Evolutionary conservation across 371 early-diverging fungal species (phyloP), one percentile per base, ranked within the genome.

Genomic region (Mucor plumbeus): DNA sequence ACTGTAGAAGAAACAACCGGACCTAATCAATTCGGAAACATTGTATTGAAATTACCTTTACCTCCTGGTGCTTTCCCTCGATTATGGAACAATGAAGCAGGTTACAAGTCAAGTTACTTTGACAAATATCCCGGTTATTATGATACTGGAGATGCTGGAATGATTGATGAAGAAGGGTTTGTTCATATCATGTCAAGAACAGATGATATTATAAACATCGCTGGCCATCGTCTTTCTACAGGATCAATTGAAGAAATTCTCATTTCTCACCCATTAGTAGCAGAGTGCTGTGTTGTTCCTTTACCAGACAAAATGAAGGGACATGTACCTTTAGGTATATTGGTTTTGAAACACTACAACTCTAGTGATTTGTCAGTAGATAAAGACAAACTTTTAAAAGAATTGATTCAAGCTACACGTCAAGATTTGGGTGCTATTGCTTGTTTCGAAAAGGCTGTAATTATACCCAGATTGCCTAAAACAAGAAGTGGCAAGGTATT

Each of bases 141-240:
- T 69, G 94, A 94, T 75, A 93, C 95, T 0, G 94, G 96, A 14
- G 92, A 93, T 79, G 88, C 92, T 6, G 95, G 94, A 57, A 79
- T 90, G 74, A 79, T 92, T 48, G 95, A 92, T 71, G 79, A 84
- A 34, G 87, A 91, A 55, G 93, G 92, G 21, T 81, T 91, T 75
- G 88, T 93, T 13, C 86, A 90, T 63, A 84, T 95, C 34, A 85
- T 94, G 87, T 92, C 94, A 39, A 85, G 98, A 56, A 94, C 92
- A 15, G 97, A 97, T 74, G 98, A 98, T 67, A 92, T 97, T 44
- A 91, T 98, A 68, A 97, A 98, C 70, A 92, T 95, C 0, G 95
- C 97, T 1, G 79, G 96, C 7, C 98, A 97, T 72, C 90, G 98
- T 13, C 77, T 98, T 1, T 92, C 92, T n/a, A 94, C 96, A n/a